Conservation (phyloP, 2,329 filamentous ascomycete genomes). For the Penicillium sp. region DNA sequence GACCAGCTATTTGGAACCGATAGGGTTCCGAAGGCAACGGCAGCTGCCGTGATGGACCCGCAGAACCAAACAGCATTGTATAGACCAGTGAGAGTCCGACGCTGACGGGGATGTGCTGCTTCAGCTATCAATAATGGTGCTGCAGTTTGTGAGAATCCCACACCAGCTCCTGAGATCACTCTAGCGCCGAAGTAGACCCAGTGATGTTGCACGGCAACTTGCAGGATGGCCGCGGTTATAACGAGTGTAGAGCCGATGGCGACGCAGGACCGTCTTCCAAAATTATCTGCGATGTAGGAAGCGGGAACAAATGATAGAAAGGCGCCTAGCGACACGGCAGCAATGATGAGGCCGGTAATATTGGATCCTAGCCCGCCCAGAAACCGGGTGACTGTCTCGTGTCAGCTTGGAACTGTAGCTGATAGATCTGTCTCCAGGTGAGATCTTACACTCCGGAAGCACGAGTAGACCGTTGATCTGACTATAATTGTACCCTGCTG, state of each 20-base stretch:
- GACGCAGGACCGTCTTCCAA: constrained; percentile 45
- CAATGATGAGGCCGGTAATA: constrained; percentile 21
- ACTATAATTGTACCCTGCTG: constrained; percentile 25
- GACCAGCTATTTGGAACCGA: constrained; percentile 30
- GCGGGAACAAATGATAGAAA: constrained; percentile 24
- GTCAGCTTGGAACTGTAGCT: too few relatives aligned
- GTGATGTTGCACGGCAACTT: constrained; percentile 20
- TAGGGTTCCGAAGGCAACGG: constrained; percentile 18
- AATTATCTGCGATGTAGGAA: constrained; percentile 40
- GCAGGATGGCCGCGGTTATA: constrained; percentile 27
- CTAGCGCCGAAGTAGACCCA: constrained; percentile 31
- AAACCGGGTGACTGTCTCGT: constrained; percentile 18
- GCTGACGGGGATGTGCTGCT: constrained; percentile 31
- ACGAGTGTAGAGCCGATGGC: constrained; percentile 40
- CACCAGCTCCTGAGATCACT: constrained; percentile 37
- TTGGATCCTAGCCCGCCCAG: constrained; percentile 16
- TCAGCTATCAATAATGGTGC: constrained; percentile 31
- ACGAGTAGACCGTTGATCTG: constrained; percentile 26
- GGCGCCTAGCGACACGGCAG: constrained; percentile 23
- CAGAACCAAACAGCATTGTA: constrained; percentile 31
- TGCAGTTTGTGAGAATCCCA: constrained; percentile 34
- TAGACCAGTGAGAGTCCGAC: constrained; percentile 29
- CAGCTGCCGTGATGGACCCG: constrained; percentile 22
- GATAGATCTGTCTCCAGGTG: not conserved
- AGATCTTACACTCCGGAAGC: constrained; percentile 21